These are phyloP conservation scores for Arabidopsis lyrata DNA, from an alignment of 441 rosid genomes.

Conservation along the genomic window DNA sequence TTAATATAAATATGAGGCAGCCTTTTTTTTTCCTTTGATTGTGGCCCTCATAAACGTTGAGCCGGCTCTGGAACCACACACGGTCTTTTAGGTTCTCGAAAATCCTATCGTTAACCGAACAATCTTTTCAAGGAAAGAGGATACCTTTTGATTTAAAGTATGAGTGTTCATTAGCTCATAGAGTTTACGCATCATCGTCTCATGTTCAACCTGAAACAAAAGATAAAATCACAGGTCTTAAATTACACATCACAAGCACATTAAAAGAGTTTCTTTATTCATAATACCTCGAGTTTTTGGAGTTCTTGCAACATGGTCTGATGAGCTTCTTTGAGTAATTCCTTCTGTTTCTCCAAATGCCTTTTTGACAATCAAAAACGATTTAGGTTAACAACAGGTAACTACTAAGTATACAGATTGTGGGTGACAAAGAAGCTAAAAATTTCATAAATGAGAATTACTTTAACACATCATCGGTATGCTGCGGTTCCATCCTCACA, in stretches of 20 bases:
- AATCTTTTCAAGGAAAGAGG: conserved; percentile 20
- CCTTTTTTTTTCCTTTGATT: no score
- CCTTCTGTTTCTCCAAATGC: conserved; percentile 81
- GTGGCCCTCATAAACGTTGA: no score
- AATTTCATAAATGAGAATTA: conserved; percentile 33
- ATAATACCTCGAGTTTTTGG: conserved; percentile 65
- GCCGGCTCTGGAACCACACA: no score
- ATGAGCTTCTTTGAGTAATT: conserved; percentile 57
- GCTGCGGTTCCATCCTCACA: conserved; percentile 55
- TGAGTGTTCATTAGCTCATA: conserved; percentile 62
- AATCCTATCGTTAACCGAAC: neutral
- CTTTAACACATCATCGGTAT: conserved; percentile 53
- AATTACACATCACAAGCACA: conserved; percentile 11
- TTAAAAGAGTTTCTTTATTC: neutral
- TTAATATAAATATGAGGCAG: no score
- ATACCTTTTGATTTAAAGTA: conserved; percentile 58
- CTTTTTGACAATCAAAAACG: conserved; percentile 45
- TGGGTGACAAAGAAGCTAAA: conserved; percentile 9
- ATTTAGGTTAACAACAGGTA: neutral
- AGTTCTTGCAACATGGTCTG: conserved; percentile 63
- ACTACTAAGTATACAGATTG: neutral
- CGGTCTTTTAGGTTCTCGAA: neutral
- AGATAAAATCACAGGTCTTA: neutral
- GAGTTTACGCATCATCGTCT: conserved; percentile 82
- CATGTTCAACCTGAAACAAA: conserved; percentile 71